These are phyloP conservation scores for Nitzschia sp. DNA, from an alignment of 108 stramenopile genomes.

Conservation along the genomic window DNA sequence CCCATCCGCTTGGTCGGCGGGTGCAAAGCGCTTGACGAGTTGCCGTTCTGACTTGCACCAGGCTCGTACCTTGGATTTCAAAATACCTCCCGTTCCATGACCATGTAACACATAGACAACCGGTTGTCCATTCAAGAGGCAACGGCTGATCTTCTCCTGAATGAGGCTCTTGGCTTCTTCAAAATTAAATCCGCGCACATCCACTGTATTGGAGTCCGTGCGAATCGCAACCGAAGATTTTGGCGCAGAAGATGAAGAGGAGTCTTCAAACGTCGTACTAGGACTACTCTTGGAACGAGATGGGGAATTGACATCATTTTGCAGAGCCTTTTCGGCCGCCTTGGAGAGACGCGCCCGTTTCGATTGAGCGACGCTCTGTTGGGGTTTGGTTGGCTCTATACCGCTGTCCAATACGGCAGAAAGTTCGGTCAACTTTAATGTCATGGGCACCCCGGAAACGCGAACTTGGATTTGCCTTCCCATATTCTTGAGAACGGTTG, in stretches of 20 bases:
- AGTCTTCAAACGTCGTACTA: slow-evolving; percentile 4
- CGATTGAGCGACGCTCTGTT: neutral
- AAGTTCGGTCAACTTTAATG: slow-evolving; percentile 67
- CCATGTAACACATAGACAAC: slow-evolving; percentile 79
- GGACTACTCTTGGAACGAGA: neutral
- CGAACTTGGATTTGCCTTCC: slow-evolving; percentile 70
- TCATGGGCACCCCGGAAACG: slow-evolving; percentile 56
- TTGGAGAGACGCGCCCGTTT: slow-evolving; percentile 41
- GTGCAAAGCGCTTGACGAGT: slow-evolving; percentile 58
- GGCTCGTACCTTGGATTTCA: slow-evolving; percentile 71
- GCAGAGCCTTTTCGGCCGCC: slow-evolving; percentile 64
- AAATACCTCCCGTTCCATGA: slow-evolving; percentile 77
- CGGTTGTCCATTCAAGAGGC: slow-evolving; percentile 45
- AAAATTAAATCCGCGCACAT: slow-evolving; percentile 81
- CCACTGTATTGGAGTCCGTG: slow-evolving; percentile 83
- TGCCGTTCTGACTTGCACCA: slow-evolving; percentile 60
- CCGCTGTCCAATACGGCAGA: slow-evolving; percentile 27
- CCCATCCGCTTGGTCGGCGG: slow-evolving; percentile 80
- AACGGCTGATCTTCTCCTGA: slow-evolving; percentile 56
- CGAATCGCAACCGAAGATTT: slow-evolving; percentile 47
- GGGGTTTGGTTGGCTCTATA: neutral
- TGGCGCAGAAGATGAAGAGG: slow-evolving; percentile 9
- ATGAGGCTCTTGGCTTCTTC: slow-evolving; percentile 74
- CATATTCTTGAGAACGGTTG: slow-evolving; percentile 46
- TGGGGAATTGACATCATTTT: slow-evolving; percentile 27